Percentiles rank a stretch among this genome's conserved stretches.
Conservation (phyloP, 2,329 filamentous ascomycete species). For the Helotiales sp. region DNA sequence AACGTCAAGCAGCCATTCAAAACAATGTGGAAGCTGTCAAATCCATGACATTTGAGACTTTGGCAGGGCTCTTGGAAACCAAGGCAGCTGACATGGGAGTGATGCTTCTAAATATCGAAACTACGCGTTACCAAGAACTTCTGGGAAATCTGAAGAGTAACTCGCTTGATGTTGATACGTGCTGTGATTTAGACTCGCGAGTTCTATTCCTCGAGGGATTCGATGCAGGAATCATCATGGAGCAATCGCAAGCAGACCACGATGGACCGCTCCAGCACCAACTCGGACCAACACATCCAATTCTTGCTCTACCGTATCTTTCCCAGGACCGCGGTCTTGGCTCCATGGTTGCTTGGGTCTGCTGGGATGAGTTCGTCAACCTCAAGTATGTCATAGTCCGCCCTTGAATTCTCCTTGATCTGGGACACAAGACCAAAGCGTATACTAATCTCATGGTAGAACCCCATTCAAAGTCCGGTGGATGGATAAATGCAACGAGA, state of each 20-base stretch:
- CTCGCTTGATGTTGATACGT: constrained; percentile 20
- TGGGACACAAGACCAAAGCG: too few relatives aligned
- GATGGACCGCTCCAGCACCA: constrained; percentile 28
- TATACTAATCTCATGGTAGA: too few relatives aligned
- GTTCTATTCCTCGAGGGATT: constrained; percentile 33
- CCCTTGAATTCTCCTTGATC: too few relatives aligned
- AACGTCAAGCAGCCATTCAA: constrained; percentile 38
- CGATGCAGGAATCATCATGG: constrained; percentile 35
- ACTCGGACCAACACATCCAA: constrained; percentile 24
- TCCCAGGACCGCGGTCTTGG: constrained; percentile 27
- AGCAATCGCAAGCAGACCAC: constrained; percentile 30
- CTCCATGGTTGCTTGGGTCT: constrained; percentile 41
- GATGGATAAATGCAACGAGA: constrained; percentile 39
- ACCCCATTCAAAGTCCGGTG: constrained; percentile 37
- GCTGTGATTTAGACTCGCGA: constrained; percentile 34
- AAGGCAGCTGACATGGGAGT: constrained; percentile 35
- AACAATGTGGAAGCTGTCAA: constrained; percentile 37
- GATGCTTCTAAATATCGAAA: constrained; percentile 33
- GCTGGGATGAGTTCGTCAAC: constrained; percentile 42
- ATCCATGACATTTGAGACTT: constrained; percentile 34
- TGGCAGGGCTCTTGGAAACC: constrained; percentile 28
- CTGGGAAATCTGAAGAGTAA: constrained; percentile 24
- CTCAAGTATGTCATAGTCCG: too few relatives aligned
- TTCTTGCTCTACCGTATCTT: constrained; percentile 28
- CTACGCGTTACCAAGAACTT: constrained; percentile 25